phyloP scores from a whole-genome alignment of 768 basidiomycete genomes.

The Amylocystis lapponica region DNA sequence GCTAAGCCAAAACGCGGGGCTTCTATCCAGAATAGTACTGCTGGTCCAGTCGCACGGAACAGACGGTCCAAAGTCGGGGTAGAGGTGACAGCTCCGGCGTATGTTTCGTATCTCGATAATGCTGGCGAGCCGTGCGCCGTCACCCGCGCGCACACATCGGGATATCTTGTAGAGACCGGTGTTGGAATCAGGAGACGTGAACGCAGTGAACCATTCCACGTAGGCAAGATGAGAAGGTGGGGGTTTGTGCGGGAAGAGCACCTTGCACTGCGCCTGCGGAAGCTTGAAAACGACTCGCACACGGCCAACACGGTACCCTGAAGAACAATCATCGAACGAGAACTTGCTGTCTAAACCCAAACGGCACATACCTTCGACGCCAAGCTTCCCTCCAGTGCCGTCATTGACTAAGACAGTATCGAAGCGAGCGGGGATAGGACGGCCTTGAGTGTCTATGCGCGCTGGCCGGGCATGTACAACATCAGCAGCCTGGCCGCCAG shows the following conservation, averaged over 20 bases:
- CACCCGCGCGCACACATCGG: not conserved
- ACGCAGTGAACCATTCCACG: slow-evolving; percentile 25
- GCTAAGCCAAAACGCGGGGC: too few relatives aligned
- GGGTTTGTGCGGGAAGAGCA: not conserved
- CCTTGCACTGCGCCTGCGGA: not conserved
- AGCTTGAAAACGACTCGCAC: slow-evolving; percentile 20
- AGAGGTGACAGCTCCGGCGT: too few relatives aligned
- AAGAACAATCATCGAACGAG: not conserved
- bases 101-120: too few relatives aligned
- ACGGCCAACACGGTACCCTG: slow-evolving; percentile 21
- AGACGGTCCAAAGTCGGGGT: too few relatives aligned
- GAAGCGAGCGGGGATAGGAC: slow-evolving; percentile 23
- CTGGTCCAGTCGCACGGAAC: too few relatives aligned
- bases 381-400: not conserved
- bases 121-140: too few relatives aligned
- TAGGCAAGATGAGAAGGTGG: slow-evolving; percentile 20
- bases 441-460: slow-evolving; percentile 10
- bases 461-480: slow-evolving; percentile 24
- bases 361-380: slow-evolving; percentile 10
- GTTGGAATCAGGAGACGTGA: slow-evolving; percentile 15
- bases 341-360: not conserved
- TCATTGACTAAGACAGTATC: slow-evolving; percentile 28
- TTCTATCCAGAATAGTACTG: too few relatives aligned
- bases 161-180: slow-evolving; percentile 22
- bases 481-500: slow-evolving; percentile 15